These are phyloP conservation scores for Tetramitus jugosus DNA, from an alignment of 208 protist species.

Conservation along the genomic window DNA sequence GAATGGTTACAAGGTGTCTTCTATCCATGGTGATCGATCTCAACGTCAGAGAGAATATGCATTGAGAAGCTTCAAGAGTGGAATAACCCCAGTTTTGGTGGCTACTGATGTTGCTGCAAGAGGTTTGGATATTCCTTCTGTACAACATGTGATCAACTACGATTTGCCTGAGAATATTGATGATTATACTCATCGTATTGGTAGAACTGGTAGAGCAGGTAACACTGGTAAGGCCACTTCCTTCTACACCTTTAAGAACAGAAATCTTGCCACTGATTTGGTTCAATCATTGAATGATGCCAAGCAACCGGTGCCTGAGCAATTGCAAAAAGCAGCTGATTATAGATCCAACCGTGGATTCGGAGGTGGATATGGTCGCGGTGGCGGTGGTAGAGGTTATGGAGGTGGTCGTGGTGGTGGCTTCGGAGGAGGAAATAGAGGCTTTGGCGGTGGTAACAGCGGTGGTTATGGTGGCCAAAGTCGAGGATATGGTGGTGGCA, in stretches of 20 bases:
- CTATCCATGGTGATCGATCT: slow-evolving; percentile 89
- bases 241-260: slow-evolving; percentile 71
- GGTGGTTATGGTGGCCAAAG: background rate
- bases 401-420: too few relatives aligned
- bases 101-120: slow-evolving; percentile 79
- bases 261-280: slow-evolving; percentile 47
- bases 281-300: slow-evolving; percentile 25
- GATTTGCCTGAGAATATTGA: slow-evolving; percentile 95
- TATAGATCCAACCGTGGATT: background rate
- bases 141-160: slow-evolving; percentile 94
- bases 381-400: background rate
- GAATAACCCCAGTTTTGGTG: slow-evolving; percentile 82
- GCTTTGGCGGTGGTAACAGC: background rate
- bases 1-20: slow-evolving; percentile 67
- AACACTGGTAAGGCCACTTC: slow-evolving; percentile 87
- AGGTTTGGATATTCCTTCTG: slow-evolving; percentile 92
- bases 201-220: slow-evolving; percentile 95
- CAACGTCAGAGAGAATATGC: slow-evolving; percentile 79
- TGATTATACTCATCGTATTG: slow-evolving; percentile 99
- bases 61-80: slow-evolving; percentile 81
- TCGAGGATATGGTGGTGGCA: background rate
- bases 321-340: slow-evolving; percentile 32
- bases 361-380: background rate
- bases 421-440: background rate
- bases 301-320: background rate